Percentiles rank a stretch among this genome's conserved stretches.
Evolutionary conservation across 1,284 basidiomycete genomes (phyloP).

Genomic region (Irpex rosettiformis): DNA sequence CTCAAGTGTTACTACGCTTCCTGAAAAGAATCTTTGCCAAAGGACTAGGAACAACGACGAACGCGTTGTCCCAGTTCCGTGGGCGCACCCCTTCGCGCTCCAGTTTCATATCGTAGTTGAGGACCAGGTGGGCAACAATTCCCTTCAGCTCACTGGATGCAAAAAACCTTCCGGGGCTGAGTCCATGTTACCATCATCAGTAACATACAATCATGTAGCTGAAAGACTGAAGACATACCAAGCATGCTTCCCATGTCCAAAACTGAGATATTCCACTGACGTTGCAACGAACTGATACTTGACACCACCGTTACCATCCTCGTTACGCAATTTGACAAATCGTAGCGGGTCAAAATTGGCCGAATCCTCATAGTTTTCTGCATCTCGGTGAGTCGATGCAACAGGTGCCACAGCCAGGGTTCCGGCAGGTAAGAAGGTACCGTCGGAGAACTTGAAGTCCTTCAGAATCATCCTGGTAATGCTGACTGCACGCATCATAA

Average conservation of each 20-base stretch:
- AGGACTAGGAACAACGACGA: slow-evolving; percentile 11
- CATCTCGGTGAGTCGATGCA: slow-evolving; percentile 39
- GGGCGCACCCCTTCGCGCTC: slow-evolving; percentile 28
- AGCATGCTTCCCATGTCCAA: slow-evolving; percentile 42
- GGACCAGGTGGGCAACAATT: slow-evolving; percentile 39
- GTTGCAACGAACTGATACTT: slow-evolving; percentile 33
- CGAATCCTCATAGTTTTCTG: slow-evolving; percentile 37
- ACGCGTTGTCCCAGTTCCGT: slow-evolving; percentile 1
- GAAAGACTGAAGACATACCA: slow-evolving; percentile 33
- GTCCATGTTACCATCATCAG: not conserved
- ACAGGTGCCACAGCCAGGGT: slow-evolving; percentile 39
- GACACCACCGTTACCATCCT: slow-evolving; percentile 21
- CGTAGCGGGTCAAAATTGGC: slow-evolving; percentile 41
- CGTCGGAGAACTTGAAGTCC: slow-evolving; percentile 37
- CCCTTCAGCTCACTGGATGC: slow-evolving; percentile 43
- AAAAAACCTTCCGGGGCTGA: slow-evolving; percentile 45
- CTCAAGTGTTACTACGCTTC: slow-evolving; percentile 9
- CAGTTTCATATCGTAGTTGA: slow-evolving; percentile 45
- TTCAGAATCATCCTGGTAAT: slow-evolving; percentile 24
- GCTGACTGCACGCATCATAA: slow-evolving; percentile 11
- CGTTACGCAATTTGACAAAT: slow-evolving; percentile 39
- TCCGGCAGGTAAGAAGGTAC: slow-evolving; percentile 40
- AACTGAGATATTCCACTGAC: slow-evolving; percentile 34
- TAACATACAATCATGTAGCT: not conserved
- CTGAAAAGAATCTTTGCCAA: slow-evolving; percentile 18